phyloP scores from a whole-genome alignment of 768 basidiomycete genomes.

The Macrolepiota albuminosa region DNA sequence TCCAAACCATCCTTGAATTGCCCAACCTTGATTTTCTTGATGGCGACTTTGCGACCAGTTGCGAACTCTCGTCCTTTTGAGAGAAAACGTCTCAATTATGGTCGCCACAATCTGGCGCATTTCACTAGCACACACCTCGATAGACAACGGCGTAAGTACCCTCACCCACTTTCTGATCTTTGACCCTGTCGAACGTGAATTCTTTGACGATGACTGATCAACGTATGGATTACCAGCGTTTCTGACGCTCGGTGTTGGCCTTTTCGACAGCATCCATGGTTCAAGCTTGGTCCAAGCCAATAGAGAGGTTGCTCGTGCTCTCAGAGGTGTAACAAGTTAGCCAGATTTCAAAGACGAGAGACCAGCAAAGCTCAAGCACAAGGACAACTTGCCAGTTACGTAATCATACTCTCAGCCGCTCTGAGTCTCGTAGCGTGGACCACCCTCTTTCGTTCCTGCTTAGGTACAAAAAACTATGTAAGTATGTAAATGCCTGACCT shows the following conservation, averaged over 20 bases:
- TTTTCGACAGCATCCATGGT: conserved; percentile 80
- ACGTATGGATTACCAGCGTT: conserved; percentile 46
- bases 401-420: background rate
- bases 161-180: conserved; percentile 81
- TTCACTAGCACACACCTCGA: conserved; percentile 49
- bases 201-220: background rate
- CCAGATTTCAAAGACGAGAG: background rate
- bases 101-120: background rate
- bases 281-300: background rate
- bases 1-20: conserved; percentile 97
- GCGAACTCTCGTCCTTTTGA: conserved; percentile 62
- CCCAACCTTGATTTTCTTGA: conserved; percentile 97
- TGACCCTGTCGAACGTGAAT: conserved; percentile 45
- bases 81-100: background rate
- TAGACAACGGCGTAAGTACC: conserved; percentile 98
- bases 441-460: too few relatives aligned
- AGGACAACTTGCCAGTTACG: background rate
- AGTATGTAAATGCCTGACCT: too few relatives aligned
- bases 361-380: background rate
- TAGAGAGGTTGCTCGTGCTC: background rate
- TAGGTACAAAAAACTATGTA: too few relatives aligned
- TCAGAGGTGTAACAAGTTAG: background rate
- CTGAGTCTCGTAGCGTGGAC: too few relatives aligned
- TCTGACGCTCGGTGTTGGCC: conserved; percentile 70
- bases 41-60: conserved; percentile 83